Conservation (phyloP, 202 grass and related monocot genomes). For the Eragrostis tef region DNA sequence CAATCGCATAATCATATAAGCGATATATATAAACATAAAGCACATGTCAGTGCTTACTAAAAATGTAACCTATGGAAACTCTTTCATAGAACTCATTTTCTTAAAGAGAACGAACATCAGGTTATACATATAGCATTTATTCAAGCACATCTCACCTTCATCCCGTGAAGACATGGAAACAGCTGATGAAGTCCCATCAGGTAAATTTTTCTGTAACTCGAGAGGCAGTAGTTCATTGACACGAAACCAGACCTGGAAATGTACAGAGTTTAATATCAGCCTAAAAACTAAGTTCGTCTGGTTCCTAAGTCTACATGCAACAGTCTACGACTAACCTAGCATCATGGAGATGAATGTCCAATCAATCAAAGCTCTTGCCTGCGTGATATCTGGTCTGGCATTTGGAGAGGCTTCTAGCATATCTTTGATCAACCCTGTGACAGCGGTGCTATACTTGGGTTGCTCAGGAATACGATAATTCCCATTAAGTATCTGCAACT, state of each 20-base stretch:
- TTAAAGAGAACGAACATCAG: slow-evolving; percentile 31
- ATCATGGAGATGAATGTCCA: slow-evolving; percentile 65
- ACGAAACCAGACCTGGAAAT: slow-evolving; percentile 76
- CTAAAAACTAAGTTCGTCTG: slow-evolving; percentile 40
- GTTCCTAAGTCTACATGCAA: slow-evolving; percentile 56
- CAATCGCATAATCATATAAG: slow-evolving; percentile 3
- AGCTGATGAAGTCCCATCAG: slow-evolving; percentile 53
- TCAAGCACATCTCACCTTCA: slow-evolving; percentile 51
- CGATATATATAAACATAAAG: slow-evolving; percentile 8
- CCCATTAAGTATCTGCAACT: slow-evolving; percentile 85
- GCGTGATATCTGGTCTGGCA: slow-evolving; percentile 73
- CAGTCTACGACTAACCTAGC: slow-evolving; percentile 67
- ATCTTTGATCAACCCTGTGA: slow-evolving; percentile 67
- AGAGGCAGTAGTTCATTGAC: slow-evolving; percentile 74
- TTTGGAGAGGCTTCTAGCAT: slow-evolving; percentile 72
- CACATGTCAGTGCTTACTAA: not conserved
- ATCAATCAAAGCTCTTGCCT: slow-evolving; percentile 76
- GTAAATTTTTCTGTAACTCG: slow-evolving; percentile 79
- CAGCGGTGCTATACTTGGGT: slow-evolving; percentile 56
- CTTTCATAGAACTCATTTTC: slow-evolving; percentile 11
- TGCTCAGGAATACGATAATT: slow-evolving; percentile 82
- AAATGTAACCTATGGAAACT: slow-evolving; percentile 14
- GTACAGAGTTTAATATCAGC: slow-evolving; percentile 37
- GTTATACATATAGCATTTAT: slow-evolving; percentile 37
- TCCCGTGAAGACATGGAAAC: slow-evolving; percentile 48